Base-by-base conservation (phyloP, 495 filamentous ascomycete species). In the Penicillium cosmopolitanum region DNA sequence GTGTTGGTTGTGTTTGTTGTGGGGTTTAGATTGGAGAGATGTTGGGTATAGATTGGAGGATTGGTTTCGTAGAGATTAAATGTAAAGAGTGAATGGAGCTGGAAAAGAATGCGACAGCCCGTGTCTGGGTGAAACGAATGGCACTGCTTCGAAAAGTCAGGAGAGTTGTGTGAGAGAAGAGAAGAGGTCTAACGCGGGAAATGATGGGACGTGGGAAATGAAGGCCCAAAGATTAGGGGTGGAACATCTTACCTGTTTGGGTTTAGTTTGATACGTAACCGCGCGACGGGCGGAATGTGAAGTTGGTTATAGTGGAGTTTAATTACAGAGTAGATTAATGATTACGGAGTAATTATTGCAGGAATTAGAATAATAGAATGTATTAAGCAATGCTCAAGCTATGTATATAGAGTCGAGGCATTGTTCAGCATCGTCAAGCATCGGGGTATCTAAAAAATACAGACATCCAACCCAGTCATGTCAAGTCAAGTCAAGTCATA, bases 1-100 rank as follows among this genome's bases (percentile, higher is more conserved):
- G 40, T 76, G 62, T 23, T 23, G 23, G 2, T 23, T 23, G 51
- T 62, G 23, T 23, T 23, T 23, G 51, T 62, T 18, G 56, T 60
- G 46, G 34, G 58, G 19, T 31, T 31, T 23, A 35, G 54, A 21
- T 54, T 25, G 51, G 13, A 19, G 51, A 23, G 59, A 44, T 38
- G 51, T 50, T 57, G 36, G 52, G 56, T 23, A 23, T 23, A 23
- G 23, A 23, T 36, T 53, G 15, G 10, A 47, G 33, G 23, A 3
- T 31, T 51, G 54, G 50, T 15, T 33, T 60, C 48, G 28, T 31
- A 31, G 28, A 7, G 28, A 31, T 31, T 31, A 31, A 23, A 51
- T 42, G n/a, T 40, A 77, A 72, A 66, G 73, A 77, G 63, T 63
- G 75, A 70, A 73, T 75, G 64, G 66, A 70, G 66, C 71, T 72